These are phyloP conservation scores for Neofusicoccum cordaticola DNA, from an alignment of 2,329 filamentous ascomycete genomes.

Conservation along the genomic window DNA sequence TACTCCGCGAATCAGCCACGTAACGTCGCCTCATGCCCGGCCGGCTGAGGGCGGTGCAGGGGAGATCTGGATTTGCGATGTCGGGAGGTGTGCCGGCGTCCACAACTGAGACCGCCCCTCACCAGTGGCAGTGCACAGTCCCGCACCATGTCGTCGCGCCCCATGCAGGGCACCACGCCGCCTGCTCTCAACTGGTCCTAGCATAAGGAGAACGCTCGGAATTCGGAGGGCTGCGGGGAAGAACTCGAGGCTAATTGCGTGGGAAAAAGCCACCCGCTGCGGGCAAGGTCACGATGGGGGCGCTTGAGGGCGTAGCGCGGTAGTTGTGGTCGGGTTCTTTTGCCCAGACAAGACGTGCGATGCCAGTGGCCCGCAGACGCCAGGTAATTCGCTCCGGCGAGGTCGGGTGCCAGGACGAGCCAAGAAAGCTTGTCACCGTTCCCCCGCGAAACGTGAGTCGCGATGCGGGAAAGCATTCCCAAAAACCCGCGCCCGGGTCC, in stretches of 20 bases:
- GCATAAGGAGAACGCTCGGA: not conserved
- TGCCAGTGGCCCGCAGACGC: not conserved
- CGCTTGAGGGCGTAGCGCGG: not conserved
- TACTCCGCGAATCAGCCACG: too few species aligned
- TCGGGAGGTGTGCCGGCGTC: not conserved
- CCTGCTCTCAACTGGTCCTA: not conserved
- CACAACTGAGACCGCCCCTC: not conserved
- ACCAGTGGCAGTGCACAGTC: not conserved
- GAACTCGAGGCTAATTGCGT: not conserved
- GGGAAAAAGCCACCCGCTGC: too few species aligned
- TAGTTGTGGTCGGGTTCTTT: constrained; percentile 6
- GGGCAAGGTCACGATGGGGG: too few species aligned
- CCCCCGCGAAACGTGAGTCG: not conserved
- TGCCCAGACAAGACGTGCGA: not conserved
- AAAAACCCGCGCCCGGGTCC: not conserved
- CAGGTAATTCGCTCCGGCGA: not conserved
- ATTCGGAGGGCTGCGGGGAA: not conserved
- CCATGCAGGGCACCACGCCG: not conserved
- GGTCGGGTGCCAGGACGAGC: not conserved
- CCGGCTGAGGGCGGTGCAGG: not conserved
- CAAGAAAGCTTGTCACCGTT: not conserved
- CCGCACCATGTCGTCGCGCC: too few species aligned
- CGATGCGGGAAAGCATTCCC: not conserved
- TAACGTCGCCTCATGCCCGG: too few species aligned
- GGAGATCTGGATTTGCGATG: not conserved